phyloP scores from a whole-genome alignment of 768 basidiomycete species.

The Ramaria rubella region DNA sequence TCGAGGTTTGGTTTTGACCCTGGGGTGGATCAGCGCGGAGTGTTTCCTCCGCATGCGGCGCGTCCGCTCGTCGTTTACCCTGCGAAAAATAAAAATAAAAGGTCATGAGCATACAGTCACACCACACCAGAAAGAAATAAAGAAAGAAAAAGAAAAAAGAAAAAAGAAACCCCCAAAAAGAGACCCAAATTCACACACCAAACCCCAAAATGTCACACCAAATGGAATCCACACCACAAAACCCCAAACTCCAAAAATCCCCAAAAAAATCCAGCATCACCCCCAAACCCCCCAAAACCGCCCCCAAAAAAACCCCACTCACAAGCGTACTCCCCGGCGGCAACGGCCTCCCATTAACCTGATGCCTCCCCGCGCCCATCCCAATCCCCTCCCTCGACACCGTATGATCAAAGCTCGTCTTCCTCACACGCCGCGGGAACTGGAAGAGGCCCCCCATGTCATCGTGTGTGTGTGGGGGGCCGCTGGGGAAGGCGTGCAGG shows the following conservation, averaged over 20 bases:
- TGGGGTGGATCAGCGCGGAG: slow-evolving; percentile 69
- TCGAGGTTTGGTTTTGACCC: background rate
- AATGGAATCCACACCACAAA: too few relatives aligned
- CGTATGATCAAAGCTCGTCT: slow-evolving; percentile 94
- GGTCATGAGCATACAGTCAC: background rate
- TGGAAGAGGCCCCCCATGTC: too few relatives aligned
- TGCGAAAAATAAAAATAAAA: slow-evolving; percentile 1
- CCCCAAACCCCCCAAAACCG: background rate
- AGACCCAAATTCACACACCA: too few relatives aligned
- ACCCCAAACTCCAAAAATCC: too few relatives aligned
- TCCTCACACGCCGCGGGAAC: slow-evolving; percentile 83
- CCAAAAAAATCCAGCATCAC: too few relatives aligned
- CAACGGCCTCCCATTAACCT: slow-evolving; percentile 72
- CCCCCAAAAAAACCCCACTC: slow-evolving; percentile 53
- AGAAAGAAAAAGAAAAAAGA: background rate
- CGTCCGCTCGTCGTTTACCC: slow-evolving; percentile 70
- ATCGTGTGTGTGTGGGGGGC: background rate
- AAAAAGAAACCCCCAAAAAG: too few relatives aligned
- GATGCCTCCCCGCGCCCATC: slow-evolving; percentile 58
- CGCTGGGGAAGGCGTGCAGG: background rate
- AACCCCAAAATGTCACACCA: slow-evolving; percentile 33
- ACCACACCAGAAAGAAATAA: background rate
- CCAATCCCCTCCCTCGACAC: slow-evolving; percentile 57
- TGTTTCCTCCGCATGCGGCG: slow-evolving; percentile 74
- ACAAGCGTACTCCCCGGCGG: slow-evolving; percentile 39